Evolutionary conservation across 768 basidiomycete genomes (phyloP).

Genomic region (Plicaturopsis crispa): DNA sequence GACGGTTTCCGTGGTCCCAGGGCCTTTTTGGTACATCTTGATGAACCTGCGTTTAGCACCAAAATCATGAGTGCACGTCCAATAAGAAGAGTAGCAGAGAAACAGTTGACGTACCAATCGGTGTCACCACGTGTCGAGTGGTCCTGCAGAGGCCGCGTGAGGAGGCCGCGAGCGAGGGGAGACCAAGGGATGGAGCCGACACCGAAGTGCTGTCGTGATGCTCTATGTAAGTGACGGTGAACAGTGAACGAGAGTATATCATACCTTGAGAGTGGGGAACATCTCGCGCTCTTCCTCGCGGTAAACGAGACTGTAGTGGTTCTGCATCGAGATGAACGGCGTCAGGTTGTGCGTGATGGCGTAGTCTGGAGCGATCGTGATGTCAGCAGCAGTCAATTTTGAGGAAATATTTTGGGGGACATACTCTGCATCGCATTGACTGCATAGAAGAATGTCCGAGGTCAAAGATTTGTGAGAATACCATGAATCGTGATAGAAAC

Average conservation of each 20-base stretch:
- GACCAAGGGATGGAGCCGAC: conserved; percentile 37
- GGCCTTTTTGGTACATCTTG: no score
- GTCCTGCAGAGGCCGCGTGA: conserved; percentile 19
- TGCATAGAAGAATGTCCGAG: conserved; percentile 9
- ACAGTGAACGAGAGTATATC: background rate
- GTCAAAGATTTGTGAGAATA: background rate
- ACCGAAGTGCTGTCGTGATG: conserved; percentile 27
- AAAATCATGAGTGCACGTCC: no score
- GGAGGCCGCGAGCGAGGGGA: conserved; percentile 24
- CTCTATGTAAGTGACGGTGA: conserved; percentile 14
- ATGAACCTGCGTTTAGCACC: no score
- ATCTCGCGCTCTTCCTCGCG: conserved; percentile 61
- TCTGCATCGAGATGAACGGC: conserved; percentile 66
- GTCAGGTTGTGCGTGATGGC: conserved; percentile 50
- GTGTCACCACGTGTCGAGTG: no score
- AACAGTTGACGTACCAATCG: no score
- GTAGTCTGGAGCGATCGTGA: conserved; percentile 39
- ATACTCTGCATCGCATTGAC: conserved; percentile 52
- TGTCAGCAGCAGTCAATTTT: no score
- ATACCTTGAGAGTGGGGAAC: conserved; percentile 50
- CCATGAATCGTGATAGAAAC: conserved; percentile 6
- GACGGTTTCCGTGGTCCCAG: no score
- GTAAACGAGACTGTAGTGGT: conserved; percentile 54
- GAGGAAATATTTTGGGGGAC: conserved; percentile 6
- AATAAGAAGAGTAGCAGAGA: no score